These are phyloP conservation scores for Backusella mclennaniae DNA, from an alignment of 192 early-diverging fungal genomes.

Conservation along the genomic window DNA sequence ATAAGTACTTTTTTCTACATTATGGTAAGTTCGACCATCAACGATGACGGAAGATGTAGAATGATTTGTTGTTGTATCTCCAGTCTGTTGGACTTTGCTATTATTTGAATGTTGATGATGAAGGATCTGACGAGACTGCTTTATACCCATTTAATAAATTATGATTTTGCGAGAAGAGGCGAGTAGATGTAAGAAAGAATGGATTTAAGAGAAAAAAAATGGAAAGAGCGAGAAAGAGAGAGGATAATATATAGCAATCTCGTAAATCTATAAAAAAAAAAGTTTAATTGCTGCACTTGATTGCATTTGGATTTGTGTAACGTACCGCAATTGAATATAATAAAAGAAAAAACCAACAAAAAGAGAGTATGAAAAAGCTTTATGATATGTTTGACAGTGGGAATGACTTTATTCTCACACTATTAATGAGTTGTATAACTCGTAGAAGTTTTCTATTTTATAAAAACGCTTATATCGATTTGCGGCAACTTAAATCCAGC, in stretches of 20 bases:
- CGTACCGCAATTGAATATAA: neutral
- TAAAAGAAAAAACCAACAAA: neutral
- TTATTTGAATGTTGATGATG: neutral
- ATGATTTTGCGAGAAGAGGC: neutral
- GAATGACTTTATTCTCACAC: neutral
- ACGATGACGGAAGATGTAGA: conserved; percentile 9
- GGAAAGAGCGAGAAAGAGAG: neutral
- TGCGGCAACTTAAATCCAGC: neutral
- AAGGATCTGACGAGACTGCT: neutral
- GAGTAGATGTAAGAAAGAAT: neutral
- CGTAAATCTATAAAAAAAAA: neutral
- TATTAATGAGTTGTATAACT: neutral
- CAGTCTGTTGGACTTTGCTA: neutral
- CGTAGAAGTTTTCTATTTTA: neutral
- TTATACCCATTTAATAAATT: neutral
- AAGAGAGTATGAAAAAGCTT: neutral
- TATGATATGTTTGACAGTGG: neutral
- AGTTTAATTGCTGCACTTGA: conserved; percentile 3
- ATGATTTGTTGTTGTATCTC: neutral
- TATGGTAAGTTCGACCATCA: conserved; percentile 30
- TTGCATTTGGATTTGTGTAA: neutral
- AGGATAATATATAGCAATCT: neutral
- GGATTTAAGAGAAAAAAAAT: neutral
- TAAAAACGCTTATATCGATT: neutral
- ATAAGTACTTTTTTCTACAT: conserved; percentile 26